These are phyloP conservation scores for Podila epigama DNA, from an alignment of 192 early-diverging fungal genomes.

Conservation along the genomic window DNA sequence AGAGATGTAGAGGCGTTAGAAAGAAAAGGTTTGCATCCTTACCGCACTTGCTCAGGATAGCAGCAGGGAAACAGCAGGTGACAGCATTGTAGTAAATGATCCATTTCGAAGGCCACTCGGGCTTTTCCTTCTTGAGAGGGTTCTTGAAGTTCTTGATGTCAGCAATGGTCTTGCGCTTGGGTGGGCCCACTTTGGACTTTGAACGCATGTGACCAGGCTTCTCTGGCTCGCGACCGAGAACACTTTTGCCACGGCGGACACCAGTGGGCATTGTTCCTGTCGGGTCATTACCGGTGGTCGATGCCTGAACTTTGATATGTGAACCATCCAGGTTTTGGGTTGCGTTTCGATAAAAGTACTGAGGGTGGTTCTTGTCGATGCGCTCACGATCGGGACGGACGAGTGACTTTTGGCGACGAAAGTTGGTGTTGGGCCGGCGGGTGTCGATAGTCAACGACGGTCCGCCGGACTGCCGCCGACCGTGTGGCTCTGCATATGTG, in stretches of 20 bases:
- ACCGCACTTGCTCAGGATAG: conserved; percentile 41
- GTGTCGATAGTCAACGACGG: conserved; percentile 26
- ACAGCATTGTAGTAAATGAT: conserved; percentile 53
- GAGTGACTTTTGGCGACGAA: conserved; percentile 69
- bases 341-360: conserved; percentile 58
- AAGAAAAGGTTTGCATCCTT: conserved; percentile 15
- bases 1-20: not conserved
- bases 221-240: conserved; percentile 43
- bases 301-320: conserved; percentile 33
- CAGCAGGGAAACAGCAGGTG: conserved; percentile 54
- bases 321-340: conserved; percentile 47
- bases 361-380: conserved; percentile 56
- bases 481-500: conserved; percentile 21
- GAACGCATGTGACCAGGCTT: conserved; percentile 43
- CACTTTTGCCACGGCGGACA: conserved; percentile 39
- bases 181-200: conserved; percentile 24
- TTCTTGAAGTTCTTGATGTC: conserved; percentile 56
- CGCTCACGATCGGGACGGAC: conserved; percentile 71
- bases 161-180: conserved; percentile 41
- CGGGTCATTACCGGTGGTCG: conserved; percentile 38
- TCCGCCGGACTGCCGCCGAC: conserved; percentile 29
- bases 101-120: conserved; percentile 52
- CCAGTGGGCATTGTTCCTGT: conserved; percentile 10
- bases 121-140: conserved; percentile 45
- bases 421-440: conserved; percentile 9